Evolutionary conservation across 169 alveolate species (phyloP), one percentile per base, ranked within the genome.

Genomic region (Cystoisospora suis): DNA sequence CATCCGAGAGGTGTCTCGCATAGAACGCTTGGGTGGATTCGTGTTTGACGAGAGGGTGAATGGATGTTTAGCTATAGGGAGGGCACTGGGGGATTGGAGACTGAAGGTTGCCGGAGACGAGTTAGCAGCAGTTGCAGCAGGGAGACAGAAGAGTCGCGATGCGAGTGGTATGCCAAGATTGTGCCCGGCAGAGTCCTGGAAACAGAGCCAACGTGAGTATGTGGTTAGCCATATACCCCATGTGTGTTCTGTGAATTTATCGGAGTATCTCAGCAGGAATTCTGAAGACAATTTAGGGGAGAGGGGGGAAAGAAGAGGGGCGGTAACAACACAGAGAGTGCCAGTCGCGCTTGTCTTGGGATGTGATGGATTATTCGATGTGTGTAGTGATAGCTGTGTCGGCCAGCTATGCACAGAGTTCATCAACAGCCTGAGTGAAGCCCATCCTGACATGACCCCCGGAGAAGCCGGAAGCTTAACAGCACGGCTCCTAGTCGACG

Each of bases 21-120:
- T 86, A 45, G 86, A 70, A 32, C 27, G 12, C 36, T 32, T 49
- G 12, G 91, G 91, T 29, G 91, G 91, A 5, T 86, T 20, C 23
- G 91, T 86, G 23, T 65, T 86, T n/a, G 86, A 77, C 53, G 91
- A 86, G 56, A 38, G 91, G 15, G 91, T 86, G 15, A 69, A 86
- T 56, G 91, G 91, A 23, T 49, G 69, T 85, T 77, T 86, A 42
- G 91, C 91, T 3, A 86, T 86, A 7, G 86, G 91, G 45, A 12
- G 91, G 75, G 91, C 91, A 12, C 72, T 86, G 29, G 91, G 91
- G 27, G 91, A 86, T 45, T 70, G 86, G 86, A 9, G 47, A 32
- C 86, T 86, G 32, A 86, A 86, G 86, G 29, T 86, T 45, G 83
- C 56, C 3, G 15, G 17, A 34, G 83, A 72, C 56, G 27, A 53